Evolutionary conservation across 2,329 filamentous ascomycete genomes (phyloP), one percentile per base, ranked within the genome.

Genomic region (Penicillium capsulatum): DNA sequence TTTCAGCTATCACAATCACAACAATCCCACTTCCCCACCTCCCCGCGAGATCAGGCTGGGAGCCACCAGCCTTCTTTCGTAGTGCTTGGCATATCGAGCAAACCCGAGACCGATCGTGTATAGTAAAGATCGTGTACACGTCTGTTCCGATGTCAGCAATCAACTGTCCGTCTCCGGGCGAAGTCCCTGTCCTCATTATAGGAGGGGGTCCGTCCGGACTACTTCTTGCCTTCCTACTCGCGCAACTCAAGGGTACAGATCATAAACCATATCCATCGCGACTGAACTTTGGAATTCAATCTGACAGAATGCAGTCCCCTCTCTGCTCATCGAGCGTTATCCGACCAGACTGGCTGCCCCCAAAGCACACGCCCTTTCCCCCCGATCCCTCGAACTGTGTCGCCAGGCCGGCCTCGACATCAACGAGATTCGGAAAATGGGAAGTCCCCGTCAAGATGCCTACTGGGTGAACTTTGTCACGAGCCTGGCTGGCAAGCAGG

Each of bases 391-490:
- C 2, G 57, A 60, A 40, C 17, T 61, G 26, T 57, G 52, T 24
- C 55, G 53, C 10, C 56, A 59, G 24, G 58, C 52, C 19, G 48
- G 52, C 3, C 36, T 61, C 2, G 55, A 56, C 17, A 50, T 56
- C 7, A 55, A 54, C 17, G 43, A 45, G 7, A 54, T 57, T 16
- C 48, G 54, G 49, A 8, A 43, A 42, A 7, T 57, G 44, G 45
- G 53, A 37, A 40, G 44, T 7, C 17, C 9, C 2, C 50, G 48
- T 7, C 8, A 41, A 13, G 64, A 69, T 53, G 64, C 63, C 0
- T 64, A 54, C 37, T 69, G 64, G 64, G 65, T 68, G 7, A 67
- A 67, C 39, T 68, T 69, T 33, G 46, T 68, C 8, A 68, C 64
- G 1, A 66, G 58, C 33, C 44, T 70, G 24, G 58, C 50, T 28